Base-by-base conservation (phyloP, 2,329 filamentous ascomycete genomes). In the Mycosphaerella arachidis region DNA sequence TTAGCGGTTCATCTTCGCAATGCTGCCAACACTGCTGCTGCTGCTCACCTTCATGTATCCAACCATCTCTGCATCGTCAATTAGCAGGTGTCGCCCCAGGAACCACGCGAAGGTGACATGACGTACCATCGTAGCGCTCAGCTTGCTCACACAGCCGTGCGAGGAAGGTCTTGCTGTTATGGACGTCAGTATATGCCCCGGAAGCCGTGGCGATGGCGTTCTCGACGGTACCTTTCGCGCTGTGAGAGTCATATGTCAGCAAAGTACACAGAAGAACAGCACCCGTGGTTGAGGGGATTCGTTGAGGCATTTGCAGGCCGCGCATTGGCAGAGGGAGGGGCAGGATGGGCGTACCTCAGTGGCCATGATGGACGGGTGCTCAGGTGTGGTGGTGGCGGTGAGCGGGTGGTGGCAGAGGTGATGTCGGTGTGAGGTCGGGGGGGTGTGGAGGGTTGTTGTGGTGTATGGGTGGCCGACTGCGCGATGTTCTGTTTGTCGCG, bases 111-210 rank as follows among this genome's bases (percentile, higher is more conserved):
- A 29, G 30, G 59, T 70, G 67, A 77, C 84, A 59, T 70, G 67
- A 77, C 84, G 79, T 78, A 86, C 84, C 94, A 93, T 99, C 93
- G 83, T 99, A 99, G 78, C 93, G 93, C 86, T 97, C 94, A 78
- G 94, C 94, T 88, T 99, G 94, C 90, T 97, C 94, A 86, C 94
- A 97, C 78, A 99, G 92, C 84, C 94, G 89, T 81, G 94, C 94
- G 80, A 97, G 91, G 86, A 97, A 97, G 77, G 94, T 97, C 89
- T 97, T 97, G 89, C 92, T 96, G 78, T 77, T 94, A 77, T 76
- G 67, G 62, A 40, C 46, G 63, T 70, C 60, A 70, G 66, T 63
- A 52, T 31, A 48, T 24, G 53, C 50, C 55, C 56, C 55, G 52
- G 55, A 59, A 51, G 66, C 57, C 63, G 61, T 67, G 63, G 59